A percentile compares a stretch with the other conserved stretches of the same genome.
Conservation (phyloP, 164 flowering plant species). For the Akebia trifoliata region DNA sequence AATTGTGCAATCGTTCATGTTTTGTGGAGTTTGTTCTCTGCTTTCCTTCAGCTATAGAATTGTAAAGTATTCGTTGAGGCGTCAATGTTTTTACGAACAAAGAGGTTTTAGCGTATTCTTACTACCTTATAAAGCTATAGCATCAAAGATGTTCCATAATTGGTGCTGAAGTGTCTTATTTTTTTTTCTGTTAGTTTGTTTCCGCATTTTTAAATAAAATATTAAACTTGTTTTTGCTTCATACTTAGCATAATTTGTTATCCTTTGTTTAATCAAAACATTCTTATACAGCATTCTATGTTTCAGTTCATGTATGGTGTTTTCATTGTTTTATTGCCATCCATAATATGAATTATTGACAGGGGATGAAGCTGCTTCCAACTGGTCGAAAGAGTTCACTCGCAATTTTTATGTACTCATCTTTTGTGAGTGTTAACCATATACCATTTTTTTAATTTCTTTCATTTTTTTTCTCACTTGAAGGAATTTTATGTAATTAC, state of each 20-base stretch:
- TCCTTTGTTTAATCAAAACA: no score
- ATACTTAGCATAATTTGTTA: background rate
- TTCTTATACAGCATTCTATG: background rate
- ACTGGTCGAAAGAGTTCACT: constrained; percentile 76
- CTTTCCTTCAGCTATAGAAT: no score
- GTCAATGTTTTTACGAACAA: no score
- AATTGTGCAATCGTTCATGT: no score
- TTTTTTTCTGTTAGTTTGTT: no score
- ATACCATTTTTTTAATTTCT: background rate
- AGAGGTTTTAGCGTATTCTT: no score
- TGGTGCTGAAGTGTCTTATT: no score
- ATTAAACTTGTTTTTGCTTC: background rate
- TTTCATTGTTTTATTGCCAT: background rate
- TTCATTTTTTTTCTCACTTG: background rate
- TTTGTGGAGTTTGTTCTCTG: no score
- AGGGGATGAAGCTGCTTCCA: constrained; percentile 99
- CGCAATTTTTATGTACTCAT: constrained; percentile 65
- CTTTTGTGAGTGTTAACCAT: constrained; percentile 44
- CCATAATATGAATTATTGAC: constrained; percentile 16
- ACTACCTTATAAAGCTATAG: no score
- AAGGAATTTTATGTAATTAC: background rate
- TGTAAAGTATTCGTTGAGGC: no score
- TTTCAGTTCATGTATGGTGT: constrained; percentile 2
- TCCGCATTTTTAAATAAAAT: no score
- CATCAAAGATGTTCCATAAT: no score